Evolutionary conservation across 441 rosid genomes (phyloP).

Genomic region (Rhodomyrtus psidioides): DNA sequence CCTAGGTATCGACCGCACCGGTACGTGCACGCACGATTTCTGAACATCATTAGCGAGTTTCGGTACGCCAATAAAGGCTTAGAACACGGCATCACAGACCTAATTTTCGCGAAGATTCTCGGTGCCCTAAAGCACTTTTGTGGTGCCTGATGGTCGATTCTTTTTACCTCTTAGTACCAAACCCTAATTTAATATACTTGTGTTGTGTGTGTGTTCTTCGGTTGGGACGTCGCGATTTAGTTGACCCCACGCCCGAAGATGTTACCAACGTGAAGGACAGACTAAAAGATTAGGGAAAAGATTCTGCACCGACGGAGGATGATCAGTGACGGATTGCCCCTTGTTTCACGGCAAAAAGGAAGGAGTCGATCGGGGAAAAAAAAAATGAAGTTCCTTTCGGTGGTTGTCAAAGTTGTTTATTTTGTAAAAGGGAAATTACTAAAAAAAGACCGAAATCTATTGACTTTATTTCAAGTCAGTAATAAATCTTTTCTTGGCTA

Average conservation of each 20-base stretch:
- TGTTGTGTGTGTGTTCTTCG: background rate
- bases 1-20: background rate
- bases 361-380: no score
- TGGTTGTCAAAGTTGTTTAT: background rate
- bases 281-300: background rate
- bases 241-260: background rate
- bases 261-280: background rate
- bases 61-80: background rate
- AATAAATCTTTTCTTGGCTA: no score
- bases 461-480: no score
- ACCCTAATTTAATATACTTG: background rate
- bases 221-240: background rate
- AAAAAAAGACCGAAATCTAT: no score
- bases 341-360: background rate
- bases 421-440: no score
- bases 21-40: background rate
- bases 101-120: background rate
- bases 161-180: background rate
- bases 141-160: background rate
- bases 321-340: background rate
- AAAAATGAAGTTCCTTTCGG: background rate
- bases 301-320: background rate
- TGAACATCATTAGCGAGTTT: background rate
- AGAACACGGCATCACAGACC: background rate
- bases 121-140: background rate